phyloP scores from a whole-genome alignment of 2,329 filamentous ascomycete genomes.

The Hypoxylon sp. region DNA sequence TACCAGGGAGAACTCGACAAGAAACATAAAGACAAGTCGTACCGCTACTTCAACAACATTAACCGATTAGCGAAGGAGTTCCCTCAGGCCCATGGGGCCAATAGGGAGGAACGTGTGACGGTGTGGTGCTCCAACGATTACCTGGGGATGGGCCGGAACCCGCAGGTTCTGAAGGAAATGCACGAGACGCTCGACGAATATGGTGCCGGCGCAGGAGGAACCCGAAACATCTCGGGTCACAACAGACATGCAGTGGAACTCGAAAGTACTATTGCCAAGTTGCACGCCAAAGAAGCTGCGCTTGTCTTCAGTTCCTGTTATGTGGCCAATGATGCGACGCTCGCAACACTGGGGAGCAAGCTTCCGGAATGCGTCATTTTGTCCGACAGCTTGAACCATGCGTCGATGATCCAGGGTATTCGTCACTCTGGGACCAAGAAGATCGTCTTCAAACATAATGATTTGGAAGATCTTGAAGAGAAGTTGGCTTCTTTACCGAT shows the following conservation, averaged over 20 bases:
- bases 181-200: slow-evolving; percentile 95
- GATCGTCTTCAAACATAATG: slow-evolving; percentile 99
- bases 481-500: slow-evolving; percentile 91
- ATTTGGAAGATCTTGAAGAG: slow-evolving; percentile 90
- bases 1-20: slow-evolving; percentile 92
- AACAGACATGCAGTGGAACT: slow-evolving; percentile 93
- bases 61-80: slow-evolving; percentile 98
- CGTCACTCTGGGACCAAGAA: slow-evolving; percentile 97
- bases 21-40: slow-evolving; percentile 99
- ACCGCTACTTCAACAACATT: slow-evolving; percentile 99
- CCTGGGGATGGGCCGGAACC: slow-evolving; percentile 95
- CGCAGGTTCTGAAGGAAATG: slow-evolving; percentile 89
- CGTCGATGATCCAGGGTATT: slow-evolving; percentile 99
- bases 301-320: slow-evolving; percentile 98
- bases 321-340: slow-evolving; percentile 96
- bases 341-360: slow-evolving; percentile 97
- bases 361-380: slow-evolving; percentile 96
- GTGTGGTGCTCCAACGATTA: slow-evolving; percentile 99
- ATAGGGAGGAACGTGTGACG: slow-evolving; percentile 86
- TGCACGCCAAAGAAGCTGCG: slow-evolving; percentile 92
- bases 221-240: slow-evolving; percentile 97
- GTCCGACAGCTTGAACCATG: slow-evolving; percentile 97
- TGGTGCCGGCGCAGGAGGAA: slow-evolving; percentile 94
- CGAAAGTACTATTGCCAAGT: slow-evolving; percentile 84
- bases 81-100: slow-evolving; percentile 91